These are phyloP conservation scores for Hirsutella thompsonii DNA, from an alignment of 2,329 filamentous ascomycete genomes.

Conservation along the genomic window DNA sequence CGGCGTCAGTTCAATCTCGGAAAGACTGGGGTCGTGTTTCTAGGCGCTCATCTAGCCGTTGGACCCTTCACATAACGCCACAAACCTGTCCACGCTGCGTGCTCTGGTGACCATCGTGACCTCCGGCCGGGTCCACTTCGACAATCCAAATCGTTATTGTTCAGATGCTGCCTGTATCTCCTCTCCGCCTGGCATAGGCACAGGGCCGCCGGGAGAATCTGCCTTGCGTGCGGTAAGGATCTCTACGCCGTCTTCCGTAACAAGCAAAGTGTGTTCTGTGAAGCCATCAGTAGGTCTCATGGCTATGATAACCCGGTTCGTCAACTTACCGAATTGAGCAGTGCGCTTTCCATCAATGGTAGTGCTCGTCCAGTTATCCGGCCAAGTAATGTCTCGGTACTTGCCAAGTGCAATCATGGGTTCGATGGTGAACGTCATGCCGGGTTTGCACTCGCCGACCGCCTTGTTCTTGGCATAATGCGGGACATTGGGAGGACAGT, in stretches of 20 bases:
- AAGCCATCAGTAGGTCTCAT: slow-evolving; percentile 9
- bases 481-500: slow-evolving; percentile 84
- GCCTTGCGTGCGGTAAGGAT: slow-evolving; percentile 61
- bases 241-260: slow-evolving; percentile 74
- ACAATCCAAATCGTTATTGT: background rate
- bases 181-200: background rate
- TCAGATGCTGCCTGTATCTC: background rate
- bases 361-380: slow-evolving; percentile 95
- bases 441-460: slow-evolving; percentile 82
- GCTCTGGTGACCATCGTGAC: too few relatives aligned
- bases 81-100: too few relatives aligned
- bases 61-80: too few relatives aligned
- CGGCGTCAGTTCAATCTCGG: too few relatives aligned
- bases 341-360: slow-evolving; percentile 82
- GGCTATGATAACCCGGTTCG: too few relatives aligned
- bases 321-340: slow-evolving; percentile 70
- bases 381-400: slow-evolving; percentile 90
- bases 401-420: slow-evolving; percentile 94
- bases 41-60: too few relatives aligned
- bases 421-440: slow-evolving; percentile 98
- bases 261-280: slow-evolving; percentile 66
- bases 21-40: too few relatives aligned
- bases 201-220: slow-evolving; percentile 62
- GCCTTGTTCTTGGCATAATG: slow-evolving; percentile 99
- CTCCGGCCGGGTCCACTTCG: background rate